A percentile compares a stretch with the other conserved stretches of the same genome.
phyloP scores from a whole-genome alignment of 176 grass and related monocot species.

The Elymus sibiricus region DNA sequence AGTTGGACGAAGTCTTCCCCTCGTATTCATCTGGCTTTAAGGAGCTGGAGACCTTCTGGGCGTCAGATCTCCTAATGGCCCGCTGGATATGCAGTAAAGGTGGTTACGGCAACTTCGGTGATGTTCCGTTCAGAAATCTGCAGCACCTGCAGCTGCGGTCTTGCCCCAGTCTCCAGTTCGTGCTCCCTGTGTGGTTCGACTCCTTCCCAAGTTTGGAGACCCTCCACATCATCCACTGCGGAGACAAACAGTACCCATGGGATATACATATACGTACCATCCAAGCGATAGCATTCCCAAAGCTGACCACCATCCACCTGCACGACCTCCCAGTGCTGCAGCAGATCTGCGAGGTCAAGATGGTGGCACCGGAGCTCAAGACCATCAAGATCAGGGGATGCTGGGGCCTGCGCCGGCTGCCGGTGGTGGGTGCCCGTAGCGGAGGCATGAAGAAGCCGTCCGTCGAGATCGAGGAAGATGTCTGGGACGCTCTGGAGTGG shows the following conservation, averaged over 20 bases:
- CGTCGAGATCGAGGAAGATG: not conserved
- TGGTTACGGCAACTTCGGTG: too few relatives aligned
- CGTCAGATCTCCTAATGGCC: not conserved
- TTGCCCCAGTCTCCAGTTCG: not conserved
- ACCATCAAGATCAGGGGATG: too few relatives aligned
- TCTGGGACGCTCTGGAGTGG: not conserved
- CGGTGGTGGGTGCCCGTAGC: too few relatives aligned
- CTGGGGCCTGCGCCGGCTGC: too few relatives aligned
- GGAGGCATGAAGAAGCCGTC: too few relatives aligned
- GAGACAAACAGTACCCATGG: rapidly evolving
- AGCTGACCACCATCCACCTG: not conserved
- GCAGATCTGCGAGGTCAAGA: not conserved
- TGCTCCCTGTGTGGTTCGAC: not conserved
- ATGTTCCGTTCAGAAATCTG: not conserved
- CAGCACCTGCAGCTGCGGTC: not conserved
- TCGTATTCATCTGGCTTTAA: rapidly evolving
- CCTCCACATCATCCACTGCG: not conserved
- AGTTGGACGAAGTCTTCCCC: not conserved
- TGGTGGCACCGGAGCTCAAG: too few relatives aligned
- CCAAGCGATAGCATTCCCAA: not conserved
- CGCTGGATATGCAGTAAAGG: not conserved
- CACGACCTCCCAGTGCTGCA: not conserved
- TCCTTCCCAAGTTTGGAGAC: not conserved
- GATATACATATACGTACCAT: not conserved
- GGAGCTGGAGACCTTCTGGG: not conserved